Evolutionary conservation across 768 basidiomycete species (phyloP), one percentile per base, ranked within the genome.

Genomic region (Russula ochroleuca): DNA sequence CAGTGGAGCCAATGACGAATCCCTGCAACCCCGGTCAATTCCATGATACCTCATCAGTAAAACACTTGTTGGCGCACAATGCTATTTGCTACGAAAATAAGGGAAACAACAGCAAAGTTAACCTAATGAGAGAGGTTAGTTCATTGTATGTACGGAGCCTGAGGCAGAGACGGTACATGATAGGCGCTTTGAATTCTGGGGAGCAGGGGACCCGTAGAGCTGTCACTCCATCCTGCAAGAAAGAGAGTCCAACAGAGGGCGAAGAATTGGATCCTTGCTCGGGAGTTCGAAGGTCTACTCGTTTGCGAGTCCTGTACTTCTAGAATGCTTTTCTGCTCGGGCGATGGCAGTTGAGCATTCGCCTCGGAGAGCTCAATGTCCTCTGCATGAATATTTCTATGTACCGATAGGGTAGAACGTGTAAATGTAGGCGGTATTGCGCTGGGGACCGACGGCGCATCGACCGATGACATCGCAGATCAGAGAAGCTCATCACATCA

Each of bases 141-240:
- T 59, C 40, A 54, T 48, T 55, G 57, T 8, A 31, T 25, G 2
- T 28, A 40, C 4, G 4, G 11, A 14, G 37, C 2, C 38, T 9
- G 37, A 45, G 23, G 28, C 41, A 21, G 19, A 59, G 41, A 56
- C 28, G 17, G 21, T 67, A 81, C 82, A 68, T 76, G 75, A 70
- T 81, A 82, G 70, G 82, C 79, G 8, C 73, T 72, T 71, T 88
- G 89, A 53, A 93, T 85, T 13, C 84, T 79, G 1, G 88, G 90
- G 5, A 93, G 73, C 21, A 94, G 73, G 1, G 91, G 89, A 1
- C 91, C 91, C 15, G 83, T 82, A 0, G 85, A 80, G 14, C 85
- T 86, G 72, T 91, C 90, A 69, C 87, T 90, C 89, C 89, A 92
- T 17, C 91, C 91, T 17, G 79, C 79, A 4, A 89, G 73, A 63